These are phyloP conservation scores for Carallia pectinifolia DNA, from an alignment of 345 rosid species.

Conservation along the genomic window DNA sequence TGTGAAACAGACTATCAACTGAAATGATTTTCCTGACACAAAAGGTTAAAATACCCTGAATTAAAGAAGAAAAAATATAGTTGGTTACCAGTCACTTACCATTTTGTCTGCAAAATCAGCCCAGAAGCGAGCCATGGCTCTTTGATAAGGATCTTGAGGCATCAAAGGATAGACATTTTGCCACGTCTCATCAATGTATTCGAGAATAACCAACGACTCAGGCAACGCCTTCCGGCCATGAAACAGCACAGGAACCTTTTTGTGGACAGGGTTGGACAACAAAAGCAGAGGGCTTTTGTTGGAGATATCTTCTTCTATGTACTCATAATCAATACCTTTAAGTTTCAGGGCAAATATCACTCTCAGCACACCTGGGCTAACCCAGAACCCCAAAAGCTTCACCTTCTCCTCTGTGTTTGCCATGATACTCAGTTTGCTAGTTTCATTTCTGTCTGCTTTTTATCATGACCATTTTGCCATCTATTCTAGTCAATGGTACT, in stretches of 20 bases:
- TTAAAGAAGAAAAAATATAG: no score
- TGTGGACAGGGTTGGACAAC: constrained; percentile 18
- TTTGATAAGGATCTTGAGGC: constrained; percentile 38
- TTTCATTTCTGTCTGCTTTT: no score
- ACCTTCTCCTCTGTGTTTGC: constrained; percentile 4
- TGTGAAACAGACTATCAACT: neutral
- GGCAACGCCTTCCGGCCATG: constrained; percentile 11
- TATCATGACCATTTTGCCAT: no score
- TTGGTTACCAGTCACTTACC: constrained; percentile 12
- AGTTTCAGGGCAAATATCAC: constrained; percentile 21
- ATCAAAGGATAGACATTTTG: constrained; percentile 23
- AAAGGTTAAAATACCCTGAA: neutral
- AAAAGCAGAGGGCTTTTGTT: constrained; percentile 18
- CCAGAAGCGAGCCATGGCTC: constrained; percentile 44
- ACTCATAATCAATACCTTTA: constrained; percentile 21
- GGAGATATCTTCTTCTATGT: constrained; percentile 22
- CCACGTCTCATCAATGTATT: constrained; percentile 40
- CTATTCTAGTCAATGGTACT: no score
- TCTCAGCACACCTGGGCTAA: constrained; percentile 15
- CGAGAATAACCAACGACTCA: constrained; percentile 24
- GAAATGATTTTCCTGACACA: neutral
- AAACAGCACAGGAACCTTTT: constrained; percentile 20
- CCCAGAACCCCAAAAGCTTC: constrained; percentile 22
- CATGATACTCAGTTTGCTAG: neutral
- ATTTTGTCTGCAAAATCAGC: constrained; percentile 30